Evolutionary conservation across 1,284 basidiomycete species (phyloP), one percentile per base, ranked within the genome.

Genomic region (Porodaedalea pini): DNA sequence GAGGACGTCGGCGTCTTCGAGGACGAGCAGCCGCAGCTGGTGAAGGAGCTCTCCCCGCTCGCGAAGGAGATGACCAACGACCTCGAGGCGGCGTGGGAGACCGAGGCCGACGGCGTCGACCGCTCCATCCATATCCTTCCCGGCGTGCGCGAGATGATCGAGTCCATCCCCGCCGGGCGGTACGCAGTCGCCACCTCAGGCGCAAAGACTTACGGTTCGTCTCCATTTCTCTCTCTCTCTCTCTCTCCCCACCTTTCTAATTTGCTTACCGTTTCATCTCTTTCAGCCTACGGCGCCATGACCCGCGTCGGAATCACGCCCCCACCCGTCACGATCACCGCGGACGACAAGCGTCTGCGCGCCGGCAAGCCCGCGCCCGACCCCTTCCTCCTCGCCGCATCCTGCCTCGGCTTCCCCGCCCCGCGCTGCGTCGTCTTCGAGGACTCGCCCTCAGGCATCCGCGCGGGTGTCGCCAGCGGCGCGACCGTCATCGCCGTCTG

Each of bases 131-230:
- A 78, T 57, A 90, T 90, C 65, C 76, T 91, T 1, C 88, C 88
- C 32, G 88, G 88, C 43, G 89, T 90, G 5, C 78, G 79, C 65
- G 73, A 71, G 59, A 77, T 91, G 74, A 86, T 91, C 61, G 77
- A 79, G 55, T 83, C 84, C 8, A 76, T 91, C 54, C 88, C 88
- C 7, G 71, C 76, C 55, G 86, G 81, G 17, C 77, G 77, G 45
- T 90, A 85, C 64, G 88, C 87, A 8, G 85, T 90, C 23, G 88
- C 88, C 2, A 90, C 88, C 0, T 88, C 85, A 0, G 88, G 87
- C 6, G 87, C 88, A 1, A 85, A 83, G 67, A 89, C 85, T 0
- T 88, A 88, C 59, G 79, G 79, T 81, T 61, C 51, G 78, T 70
- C 23, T 49, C 21, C 19, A 13, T 51, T 21, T 43, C 47, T 23